Base-by-base conservation (phyloP, 768 basidiomycete genomes). In the Naganishia onofrii region DNA sequence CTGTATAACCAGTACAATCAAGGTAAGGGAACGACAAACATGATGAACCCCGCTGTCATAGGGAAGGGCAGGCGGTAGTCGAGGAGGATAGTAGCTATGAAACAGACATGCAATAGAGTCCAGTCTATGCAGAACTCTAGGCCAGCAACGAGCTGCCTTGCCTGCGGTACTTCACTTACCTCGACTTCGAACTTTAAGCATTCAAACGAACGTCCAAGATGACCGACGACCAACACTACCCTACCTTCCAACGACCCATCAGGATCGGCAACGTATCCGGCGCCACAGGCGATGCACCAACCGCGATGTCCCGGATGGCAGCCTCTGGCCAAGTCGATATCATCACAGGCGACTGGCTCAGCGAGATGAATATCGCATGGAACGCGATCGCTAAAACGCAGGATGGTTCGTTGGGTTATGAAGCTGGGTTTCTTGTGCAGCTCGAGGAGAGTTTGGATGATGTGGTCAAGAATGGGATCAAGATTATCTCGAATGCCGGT, bases 351-450 rank as follows among this genome's bases (percentile, higher is more conserved):
- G 60, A 63, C 32, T 63, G 60, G 60, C 60, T 63, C 60, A 63
- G 60, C 60, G 60, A 63, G 60, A 63, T 63, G 60, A 63, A 63
- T 28, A 63, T 63, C 38, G 60, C 60, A 3, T 63, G 60, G 60
- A 63, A 63, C 29, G 60, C 60, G 4, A 63, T 63, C 23, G 60
- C 60, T 23, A 63, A 63, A 34, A 44, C 21, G n/a, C 42, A 63
- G 38, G 60, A 63, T 29, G 46, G 60, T 34, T 63, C 60, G 36
- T 44, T 63, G 38, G 60, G 60, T n/a, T 63, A 63, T 44, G 60
- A 63, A 63, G 60, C 60, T 12, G 60, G 60, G 60, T 63, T 63
- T 63, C 29, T 63, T 34, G 38, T 44, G 13, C 60, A 63, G 60
- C 60, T 63, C n/a, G 60, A 63, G 38, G 38, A 63, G n/a, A 63